These are phyloP conservation scores for Nepenthes mirabilis DNA, from an alignment of 148 eudicot species.

Conservation along the genomic window DNA sequence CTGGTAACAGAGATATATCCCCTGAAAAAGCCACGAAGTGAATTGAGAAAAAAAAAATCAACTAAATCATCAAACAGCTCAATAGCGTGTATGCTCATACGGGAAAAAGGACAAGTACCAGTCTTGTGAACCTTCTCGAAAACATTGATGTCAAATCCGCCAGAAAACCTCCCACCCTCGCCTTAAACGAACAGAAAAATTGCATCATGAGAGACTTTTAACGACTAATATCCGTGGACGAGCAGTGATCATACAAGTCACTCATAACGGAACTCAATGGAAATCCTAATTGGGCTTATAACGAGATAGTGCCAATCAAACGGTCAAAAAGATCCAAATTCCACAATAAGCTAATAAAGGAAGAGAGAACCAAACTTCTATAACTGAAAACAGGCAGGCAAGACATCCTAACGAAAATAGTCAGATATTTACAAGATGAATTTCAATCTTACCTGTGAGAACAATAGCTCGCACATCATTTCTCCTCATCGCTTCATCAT, in stretches of 20 bases:
- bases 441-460: constrained; percentile 35
- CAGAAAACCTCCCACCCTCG: constrained; percentile 63
- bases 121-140: constrained; percentile 65
- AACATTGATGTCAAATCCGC: constrained; percentile 80
- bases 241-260: neutral
- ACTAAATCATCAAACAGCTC: constrained; percentile 1
- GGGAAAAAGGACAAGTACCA: constrained; percentile 30
- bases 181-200: constrained; percentile 29
- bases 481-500: constrained; percentile 57
- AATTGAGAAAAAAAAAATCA: neutral
- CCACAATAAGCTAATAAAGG: no score
- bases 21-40: constrained; percentile 35
- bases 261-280: no score
- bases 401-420: neutral
- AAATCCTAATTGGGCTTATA: no score
- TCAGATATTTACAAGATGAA: neutral
- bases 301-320: no score
- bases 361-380: neutral
- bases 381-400: neutral
- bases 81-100: neutral
- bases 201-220: neutral
- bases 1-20: constrained; percentile 45
- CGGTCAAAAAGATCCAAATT: no score
- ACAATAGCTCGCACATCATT: constrained; percentile 83
- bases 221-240: neutral